Conservation (phyloP, 345 rosid species). For the Anacardium occidentale region DNA sequence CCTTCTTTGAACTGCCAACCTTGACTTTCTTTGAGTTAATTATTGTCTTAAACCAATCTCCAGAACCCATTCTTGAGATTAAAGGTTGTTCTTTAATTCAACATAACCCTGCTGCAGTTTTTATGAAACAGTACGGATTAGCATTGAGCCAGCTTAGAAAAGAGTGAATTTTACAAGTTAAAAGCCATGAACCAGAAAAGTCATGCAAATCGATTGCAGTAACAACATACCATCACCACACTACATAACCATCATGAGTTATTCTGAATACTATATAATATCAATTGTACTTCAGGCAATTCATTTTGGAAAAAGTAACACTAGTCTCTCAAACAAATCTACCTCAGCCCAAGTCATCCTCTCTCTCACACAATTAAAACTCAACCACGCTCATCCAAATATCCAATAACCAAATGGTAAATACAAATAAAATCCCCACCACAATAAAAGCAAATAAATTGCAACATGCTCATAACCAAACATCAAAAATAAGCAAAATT, state of each 20-base stretch:
- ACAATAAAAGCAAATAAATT: neutral
- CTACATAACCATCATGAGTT: neutral
- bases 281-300: neutral
- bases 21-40: conserved; percentile 64
- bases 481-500: neutral
- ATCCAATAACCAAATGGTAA: conserved; percentile 3
- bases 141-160: conserved; percentile 4
- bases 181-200: neutral
- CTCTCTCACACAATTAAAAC: neutral
- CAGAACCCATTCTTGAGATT: conserved; percentile 66
- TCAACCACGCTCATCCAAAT: neutral
- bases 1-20: conserved; percentile 40
- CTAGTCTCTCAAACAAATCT: neutral
- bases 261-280: neutral
- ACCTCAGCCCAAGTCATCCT: neutral
- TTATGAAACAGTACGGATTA: conserved; percentile 17
- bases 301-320: neutral
- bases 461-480: neutral
- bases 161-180: neutral
- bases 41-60: conserved; percentile 73
- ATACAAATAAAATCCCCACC: neutral
- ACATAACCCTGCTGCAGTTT: conserved; percentile 35
- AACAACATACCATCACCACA: neutral
- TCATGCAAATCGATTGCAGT: neutral
- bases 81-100: conserved; percentile 9